These are phyloP conservation scores for Talaromyces sp. DNA, from an alignment of 2,329 filamentous ascomycete genomes.

Conservation along the genomic window DNA sequence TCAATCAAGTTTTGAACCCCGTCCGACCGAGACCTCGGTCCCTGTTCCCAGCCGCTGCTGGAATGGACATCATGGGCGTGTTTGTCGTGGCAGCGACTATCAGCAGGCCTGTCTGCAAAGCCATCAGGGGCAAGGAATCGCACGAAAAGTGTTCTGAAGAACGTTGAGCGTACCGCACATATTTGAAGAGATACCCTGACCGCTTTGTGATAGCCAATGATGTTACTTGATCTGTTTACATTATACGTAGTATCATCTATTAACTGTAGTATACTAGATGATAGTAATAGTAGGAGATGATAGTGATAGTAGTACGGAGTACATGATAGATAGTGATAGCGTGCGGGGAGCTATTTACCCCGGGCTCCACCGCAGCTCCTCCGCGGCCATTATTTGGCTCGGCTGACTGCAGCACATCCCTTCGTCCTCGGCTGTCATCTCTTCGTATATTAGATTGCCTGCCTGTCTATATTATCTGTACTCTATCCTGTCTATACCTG, in stretches of 20 bases:
- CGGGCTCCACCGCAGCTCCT: not conserved
- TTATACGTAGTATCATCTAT: no score
- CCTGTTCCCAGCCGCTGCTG: not conserved
- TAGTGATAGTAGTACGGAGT: no score
- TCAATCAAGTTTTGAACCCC: not conserved
- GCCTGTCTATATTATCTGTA: no score
- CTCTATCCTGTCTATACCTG: no score
- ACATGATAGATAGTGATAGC: not conserved
- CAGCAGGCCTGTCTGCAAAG: not conserved
- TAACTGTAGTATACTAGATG: no score
- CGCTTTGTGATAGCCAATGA: slow-evolving; percentile 2
- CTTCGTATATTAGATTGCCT: not conserved
- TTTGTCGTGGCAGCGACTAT: not conserved
- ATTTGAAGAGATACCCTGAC: slow-evolving; percentile 9
- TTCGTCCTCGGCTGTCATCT: not conserved
- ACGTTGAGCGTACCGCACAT: slow-evolving; percentile 6
- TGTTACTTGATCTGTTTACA: not conserved
- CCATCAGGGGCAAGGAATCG: not conserved
- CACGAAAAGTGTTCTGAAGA: not conserved
- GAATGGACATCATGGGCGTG: not conserved
- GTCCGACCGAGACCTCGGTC: not conserved
- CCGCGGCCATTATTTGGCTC: not conserved
- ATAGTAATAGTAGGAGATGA: no score
- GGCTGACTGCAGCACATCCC: not conserved
- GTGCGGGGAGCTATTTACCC: not conserved